Evolutionary conservation across 306 rosid genomes (phyloP), one percentile per base, ranked within the genome.

Genomic region (Fragaria iinumae): DNA sequence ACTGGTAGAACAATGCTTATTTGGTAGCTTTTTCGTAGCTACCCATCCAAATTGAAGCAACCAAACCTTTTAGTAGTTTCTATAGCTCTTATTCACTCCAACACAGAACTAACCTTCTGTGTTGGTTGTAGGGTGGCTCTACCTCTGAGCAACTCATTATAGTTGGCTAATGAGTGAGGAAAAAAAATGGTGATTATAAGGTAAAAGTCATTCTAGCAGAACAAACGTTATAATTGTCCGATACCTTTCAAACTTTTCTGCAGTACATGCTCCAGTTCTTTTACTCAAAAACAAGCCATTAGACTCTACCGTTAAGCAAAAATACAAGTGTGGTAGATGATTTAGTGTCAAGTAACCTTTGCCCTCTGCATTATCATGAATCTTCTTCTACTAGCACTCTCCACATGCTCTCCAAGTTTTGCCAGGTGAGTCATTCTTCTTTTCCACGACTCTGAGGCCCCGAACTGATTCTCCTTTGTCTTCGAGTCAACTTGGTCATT

Each of bases 371-470:
- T 86, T 48, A 88, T 81, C 97, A 90, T 79, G 71, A 91, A 88
- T 80, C 90, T 90, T 84, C 86, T 85, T 85, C 92, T 87, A 67
- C 84, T 75, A 36, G 76, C 87, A 83, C 85, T 76, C 84, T 88
- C 91, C 79, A 82, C 96, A 8, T 79, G 84, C 81, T 90, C 96
- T 53, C 97, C 98, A 67, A 91, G 91, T 81, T 90, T 91, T 68
- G 88, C 92, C 81, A 93, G 87, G 86, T 91, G 96, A 53, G 81
- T 78, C 97, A 93, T 93, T 71, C 96, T 81, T 82, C 85, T 87
- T 76, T 72, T 87, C 94, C 94, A 87, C 12, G 89, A 85, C 45
- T 85, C 87, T 3, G 93, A 18, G 6, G 91, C 77, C 20, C 74
- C 69, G 5, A 49, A 18, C 43, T 83, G 25, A 6, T 55, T 79